Evolutionary conservation across 495 filamentous ascomycete genomes (phyloP), one percentile per base, ranked within the genome.

Genomic region (Penicillium roqueforti): DNA sequence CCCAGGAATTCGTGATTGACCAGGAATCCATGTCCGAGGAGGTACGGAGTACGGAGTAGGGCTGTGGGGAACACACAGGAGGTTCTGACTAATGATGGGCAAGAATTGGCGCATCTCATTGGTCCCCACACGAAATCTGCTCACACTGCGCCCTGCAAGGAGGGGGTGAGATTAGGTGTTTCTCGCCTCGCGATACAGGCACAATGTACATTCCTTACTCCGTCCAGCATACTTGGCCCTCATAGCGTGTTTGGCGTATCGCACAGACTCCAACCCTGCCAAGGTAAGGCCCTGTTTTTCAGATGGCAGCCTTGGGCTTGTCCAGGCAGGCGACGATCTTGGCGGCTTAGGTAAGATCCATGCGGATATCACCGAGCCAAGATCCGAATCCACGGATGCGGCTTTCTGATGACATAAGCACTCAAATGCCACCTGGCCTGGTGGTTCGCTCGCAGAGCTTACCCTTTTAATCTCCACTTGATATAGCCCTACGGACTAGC

Each of bases 311-410:
- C 28, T 13, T 13, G 28, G 28, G 7, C 26, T 2, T 23, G 2
- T 20, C 6, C 2, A 13, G 32, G 32, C 1, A 34, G 16, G n/a
- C n/a, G n/a, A n/a, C n/a, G n/a, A 7, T 18, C 41, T 32, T 29
- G 18, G 44, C 26, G 6, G 32, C 14, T 51, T 51, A 41, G 19
- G 36, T 41, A 20, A 41, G 38, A 23, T 13, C 28, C 26, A 22
- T 31, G 20, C 50, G 50, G 50, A 44, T 44, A 52, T 52, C 49
- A 13, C 49, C 49, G 49, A 52, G 31, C 18, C 18, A 40, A 11
- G 16, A 22, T 47, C n/a, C 28, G 28, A 34, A 9, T 23, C 23
- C 34, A 13, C 10, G 9, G 31, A 4, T 37, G 47, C 18, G 18
- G 45, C 28, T n/a, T 25, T 0, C 32, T 26, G 9, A 34, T 47